Evolutionary conservation across 163 green algal species (phyloP).

Genomic region (Scenedesmus sp.): DNA sequence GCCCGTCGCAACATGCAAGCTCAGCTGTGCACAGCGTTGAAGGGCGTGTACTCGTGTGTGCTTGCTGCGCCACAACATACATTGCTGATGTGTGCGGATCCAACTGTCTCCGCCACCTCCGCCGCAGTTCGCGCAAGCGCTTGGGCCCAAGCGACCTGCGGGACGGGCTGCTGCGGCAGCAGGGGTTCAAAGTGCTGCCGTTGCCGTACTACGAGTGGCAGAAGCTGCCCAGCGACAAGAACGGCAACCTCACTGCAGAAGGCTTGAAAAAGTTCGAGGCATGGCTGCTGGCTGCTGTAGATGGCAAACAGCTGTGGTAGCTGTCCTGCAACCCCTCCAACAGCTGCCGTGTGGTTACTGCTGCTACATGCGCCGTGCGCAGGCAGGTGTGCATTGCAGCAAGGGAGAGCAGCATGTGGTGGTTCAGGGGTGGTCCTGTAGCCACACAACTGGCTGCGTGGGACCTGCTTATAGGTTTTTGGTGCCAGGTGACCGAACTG

Average conservation of each 20-base stretch:
- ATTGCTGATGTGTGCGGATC: not conserved
- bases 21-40: no score
- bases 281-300: not conserved
- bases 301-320: slow-evolving; percentile 1
- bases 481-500: no score
- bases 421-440: no score
- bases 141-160: slow-evolving; percentile 28
- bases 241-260: not conserved
- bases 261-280: not conserved
- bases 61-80: no score
- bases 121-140: not conserved
- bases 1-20: no score
- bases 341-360: not conserved
- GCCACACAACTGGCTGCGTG: no score
- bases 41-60: no score
- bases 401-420: no score
- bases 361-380: not conserved
- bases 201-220: slow-evolving; percentile 39
- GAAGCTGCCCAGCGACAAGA: not conserved
- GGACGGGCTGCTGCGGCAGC: slow-evolving; percentile 16
- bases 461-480: no score
- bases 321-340: no score
- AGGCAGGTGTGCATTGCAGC: not conserved
- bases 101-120: not conserved
- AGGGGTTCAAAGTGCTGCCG: slow-evolving; percentile 25